Evolutionary conservation across 164 flowering plant species (phyloP).

Genomic region (Nymphaea colorata): DNA sequence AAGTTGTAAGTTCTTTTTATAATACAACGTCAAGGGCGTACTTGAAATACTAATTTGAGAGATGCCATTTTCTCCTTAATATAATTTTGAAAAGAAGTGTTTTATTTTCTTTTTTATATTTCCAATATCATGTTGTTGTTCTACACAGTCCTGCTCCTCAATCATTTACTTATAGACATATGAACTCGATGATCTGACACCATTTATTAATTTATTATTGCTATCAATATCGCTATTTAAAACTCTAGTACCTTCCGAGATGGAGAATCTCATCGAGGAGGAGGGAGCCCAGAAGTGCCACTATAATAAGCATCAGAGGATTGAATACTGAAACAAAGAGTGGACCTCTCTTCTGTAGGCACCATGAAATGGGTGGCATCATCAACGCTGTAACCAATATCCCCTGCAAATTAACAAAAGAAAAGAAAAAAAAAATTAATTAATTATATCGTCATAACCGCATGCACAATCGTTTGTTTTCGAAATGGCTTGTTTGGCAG

Average conservation of each 20-base stretch:
- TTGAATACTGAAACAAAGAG: conserved; percentile 42
- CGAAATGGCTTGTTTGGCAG: no score
- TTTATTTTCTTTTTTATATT: not conserved
- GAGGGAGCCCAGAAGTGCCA: conserved; percentile 31
- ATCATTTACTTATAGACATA: no score
- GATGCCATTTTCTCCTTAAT: not conserved
- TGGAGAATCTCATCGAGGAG: conserved; percentile 31
- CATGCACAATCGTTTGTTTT: no score
- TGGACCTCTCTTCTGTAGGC: conserved; percentile 37
- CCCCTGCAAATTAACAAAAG: conserved; percentile 22
- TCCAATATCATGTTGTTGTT: not conserved
- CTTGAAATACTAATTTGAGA: no score
- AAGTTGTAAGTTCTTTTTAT: no score
- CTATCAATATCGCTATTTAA: not conserved
- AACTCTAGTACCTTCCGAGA: conserved; percentile 29
- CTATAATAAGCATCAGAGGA: conserved; percentile 44
- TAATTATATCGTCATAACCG: no score
- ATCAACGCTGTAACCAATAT: conserved; percentile 28
- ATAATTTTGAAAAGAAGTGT: not conserved
- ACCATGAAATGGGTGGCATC: conserved; percentile 32
- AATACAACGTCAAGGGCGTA: no score
- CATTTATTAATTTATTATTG: not conserved
- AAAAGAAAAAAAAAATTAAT: no score
- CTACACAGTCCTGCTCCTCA: no score
- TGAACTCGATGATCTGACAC: no score